Conservation (phyloP, 371 early-diverging fungal genomes). For the Rhizopus arrhizus region DNA sequence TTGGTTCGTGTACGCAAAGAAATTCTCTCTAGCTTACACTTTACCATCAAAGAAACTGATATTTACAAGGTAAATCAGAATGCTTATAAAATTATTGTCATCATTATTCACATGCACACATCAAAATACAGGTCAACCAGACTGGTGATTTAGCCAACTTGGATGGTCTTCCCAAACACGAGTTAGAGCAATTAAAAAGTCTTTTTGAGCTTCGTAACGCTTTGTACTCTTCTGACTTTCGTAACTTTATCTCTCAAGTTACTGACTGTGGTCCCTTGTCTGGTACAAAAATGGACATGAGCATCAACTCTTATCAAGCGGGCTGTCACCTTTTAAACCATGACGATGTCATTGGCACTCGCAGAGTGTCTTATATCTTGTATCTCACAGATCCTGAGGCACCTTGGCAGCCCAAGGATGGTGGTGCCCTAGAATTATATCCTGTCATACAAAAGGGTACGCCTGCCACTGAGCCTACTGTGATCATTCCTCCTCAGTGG, state of each 20-base stretch:
- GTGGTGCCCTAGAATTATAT: slow-evolving; percentile 77
- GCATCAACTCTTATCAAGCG: slow-evolving; percentile 59
- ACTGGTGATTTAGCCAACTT: slow-evolving; percentile 82
- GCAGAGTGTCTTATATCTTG: slow-evolving; percentile 74
- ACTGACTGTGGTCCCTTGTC: slow-evolving; percentile 72
- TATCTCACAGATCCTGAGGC: slow-evolving; percentile 63
- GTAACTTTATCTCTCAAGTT: slow-evolving; percentile 64
- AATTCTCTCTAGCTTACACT: slow-evolving; percentile 60
- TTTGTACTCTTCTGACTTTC: slow-evolving; percentile 71
- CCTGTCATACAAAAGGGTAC: slow-evolving; percentile 64
- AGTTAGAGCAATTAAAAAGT: slow-evolving; percentile 49
- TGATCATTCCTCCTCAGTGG: slow-evolving; percentile 66
- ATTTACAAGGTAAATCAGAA: slow-evolving; percentile 68
- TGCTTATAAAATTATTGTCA: slow-evolving; percentile 69
- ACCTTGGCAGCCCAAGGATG: slow-evolving; percentile 64
- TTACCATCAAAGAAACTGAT: slow-evolving; percentile 78
- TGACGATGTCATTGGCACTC: slow-evolving; percentile 82
- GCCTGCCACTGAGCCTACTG: slow-evolving; percentile 63
- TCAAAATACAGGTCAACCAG: slow-evolving; percentile 52
- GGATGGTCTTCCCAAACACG: slow-evolving; percentile 66
- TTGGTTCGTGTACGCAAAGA: slow-evolving; percentile 66
- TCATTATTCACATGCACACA: slow-evolving; percentile 33
- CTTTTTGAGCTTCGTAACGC: slow-evolving; percentile 69
- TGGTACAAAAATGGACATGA: slow-evolving; percentile 68
- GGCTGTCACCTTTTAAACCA: slow-evolving; percentile 78